A percentile compares a stretch with the other conserved stretches of the same genome.
Evolutionary conservation across 345 rosid species (phyloP).

Genomic region (Kandelia obovata): DNA sequence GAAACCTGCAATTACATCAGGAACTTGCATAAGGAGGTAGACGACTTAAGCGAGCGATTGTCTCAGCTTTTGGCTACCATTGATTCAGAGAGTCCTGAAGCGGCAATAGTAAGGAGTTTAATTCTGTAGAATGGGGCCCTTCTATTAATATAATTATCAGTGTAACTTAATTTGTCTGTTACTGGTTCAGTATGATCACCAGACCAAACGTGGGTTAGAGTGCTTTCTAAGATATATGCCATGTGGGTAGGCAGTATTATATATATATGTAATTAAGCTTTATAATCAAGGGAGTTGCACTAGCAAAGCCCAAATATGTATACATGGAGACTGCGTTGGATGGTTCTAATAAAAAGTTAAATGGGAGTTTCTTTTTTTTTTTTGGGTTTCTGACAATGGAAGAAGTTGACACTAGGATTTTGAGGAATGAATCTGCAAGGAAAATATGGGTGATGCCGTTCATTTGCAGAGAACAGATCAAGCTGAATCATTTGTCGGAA

Average conservation of each 20-base stretch:
- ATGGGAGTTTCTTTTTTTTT: neutral
- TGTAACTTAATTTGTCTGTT: neutral
- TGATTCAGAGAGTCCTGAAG: constrained; percentile 85
- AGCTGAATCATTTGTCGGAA: constrained; percentile 32
- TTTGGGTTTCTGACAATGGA: neutral
- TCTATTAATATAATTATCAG: neutral
- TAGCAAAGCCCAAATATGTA: constrained; percentile 29
- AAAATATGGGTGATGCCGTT: neutral
- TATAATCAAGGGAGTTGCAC: constrained; percentile 39
- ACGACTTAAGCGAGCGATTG: constrained; percentile 82
- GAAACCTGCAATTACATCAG: constrained; percentile 94
- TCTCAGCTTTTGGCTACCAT: constrained; percentile 78
- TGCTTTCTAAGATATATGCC: constrained; percentile 14
- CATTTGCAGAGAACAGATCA: neutral
- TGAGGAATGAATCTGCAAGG: constrained; percentile 3
- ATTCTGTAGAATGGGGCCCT: constrained; percentile 39
- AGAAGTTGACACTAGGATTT: neutral
- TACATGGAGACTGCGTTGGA: neutral
- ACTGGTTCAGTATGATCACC: constrained; percentile 25
- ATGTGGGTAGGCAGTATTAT: constrained; percentile 15
- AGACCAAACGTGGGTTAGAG: constrained; percentile 24
- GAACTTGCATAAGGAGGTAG: constrained; percentile 82
- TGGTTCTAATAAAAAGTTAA: neutral
- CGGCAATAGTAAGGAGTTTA: constrained; percentile 88
- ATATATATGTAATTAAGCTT: constrained; percentile 16